Evolutionary conservation across 495 filamentous ascomycete species (phyloP).

Genomic region (Neurospora sp.): DNA sequence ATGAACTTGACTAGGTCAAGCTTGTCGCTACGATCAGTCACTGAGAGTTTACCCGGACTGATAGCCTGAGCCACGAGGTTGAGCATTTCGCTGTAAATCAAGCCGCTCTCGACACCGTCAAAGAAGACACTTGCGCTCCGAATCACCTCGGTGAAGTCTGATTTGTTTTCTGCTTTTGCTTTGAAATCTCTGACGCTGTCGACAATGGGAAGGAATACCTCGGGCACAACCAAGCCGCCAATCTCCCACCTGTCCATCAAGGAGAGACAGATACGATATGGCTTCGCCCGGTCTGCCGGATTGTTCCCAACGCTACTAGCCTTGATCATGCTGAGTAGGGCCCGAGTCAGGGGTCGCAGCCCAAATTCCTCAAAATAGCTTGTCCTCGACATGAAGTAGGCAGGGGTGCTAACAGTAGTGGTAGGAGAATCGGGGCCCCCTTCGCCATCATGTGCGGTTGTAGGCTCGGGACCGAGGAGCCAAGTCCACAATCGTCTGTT

Average conservation of each 20-base stretch:
- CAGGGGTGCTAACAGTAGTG: slow-evolving; percentile 34
- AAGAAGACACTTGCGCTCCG: slow-evolving; percentile 92
- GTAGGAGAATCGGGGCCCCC: slow-evolving; percentile 37
- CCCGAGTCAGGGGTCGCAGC: slow-evolving; percentile 56
- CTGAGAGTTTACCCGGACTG: slow-evolving; percentile 28
- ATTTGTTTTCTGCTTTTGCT: slow-evolving; percentile 41
- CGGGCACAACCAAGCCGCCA: slow-evolving; percentile 75
- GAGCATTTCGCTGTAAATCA: slow-evolving; percentile 81
- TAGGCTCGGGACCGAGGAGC: slow-evolving; percentile 76
- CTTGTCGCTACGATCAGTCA: slow-evolving; percentile 39
- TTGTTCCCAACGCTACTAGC: slow-evolving; percentile 30
- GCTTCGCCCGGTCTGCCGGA: slow-evolving; percentile 65
- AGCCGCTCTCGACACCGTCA: slow-evolving; percentile 85
- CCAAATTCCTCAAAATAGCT: slow-evolving; percentile 79
- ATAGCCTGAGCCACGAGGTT: slow-evolving; percentile 49
- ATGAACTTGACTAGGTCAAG: slow-evolving; percentile 74
- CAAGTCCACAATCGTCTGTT: slow-evolving; percentile 94
- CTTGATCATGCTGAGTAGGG: slow-evolving; percentile 69
- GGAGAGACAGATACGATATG: slow-evolving; percentile 84
- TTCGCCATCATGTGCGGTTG: slow-evolving; percentile 33
- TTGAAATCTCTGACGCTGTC: slow-evolving; percentile 66
- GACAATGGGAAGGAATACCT: slow-evolving; percentile 80
- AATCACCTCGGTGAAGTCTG: slow-evolving; percentile 75
- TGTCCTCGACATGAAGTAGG: slow-evolving; percentile 35
- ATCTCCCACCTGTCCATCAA: slow-evolving; percentile 98